Evolutionary conservation across 441 rosid genomes (phyloP), one percentile per base, ranked within the genome.

Genomic region (Populus tomentosa): DNA sequence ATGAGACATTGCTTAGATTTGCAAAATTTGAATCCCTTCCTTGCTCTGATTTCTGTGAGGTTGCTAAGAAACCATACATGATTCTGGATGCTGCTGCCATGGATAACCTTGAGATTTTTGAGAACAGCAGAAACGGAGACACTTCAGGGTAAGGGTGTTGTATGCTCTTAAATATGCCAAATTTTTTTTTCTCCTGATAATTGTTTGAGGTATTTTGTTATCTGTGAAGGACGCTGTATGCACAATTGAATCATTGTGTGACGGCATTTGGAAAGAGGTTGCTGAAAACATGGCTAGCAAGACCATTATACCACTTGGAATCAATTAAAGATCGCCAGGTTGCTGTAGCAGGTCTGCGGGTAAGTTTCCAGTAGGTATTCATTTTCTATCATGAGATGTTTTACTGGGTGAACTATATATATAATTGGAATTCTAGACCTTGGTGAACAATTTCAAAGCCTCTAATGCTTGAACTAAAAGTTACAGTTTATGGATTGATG

Each of bases 61-160:
- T 86, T 84, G 83, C 88, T 70, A 87, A 85, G 88, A 92, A 88
- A 78, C 90, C 94, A 59, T 90, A 94, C 83, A 88, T 94, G 93
- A 87, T 94, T 86, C 97, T 97, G 77, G 98, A 97, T 92, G 98
- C 99, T 80, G 89, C 98, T 79, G 98, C 98, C 69, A 81, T 97
- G 59, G 99, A 97, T 82, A 97, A 94, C 90, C 98, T 97, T 78
- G 99, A 97, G 86, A 87, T 97, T 84, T 97, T 94, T 87, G 98
- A 97, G 90, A 97, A 97, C 87, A 92, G 86, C 87, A 85, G 85
- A 88, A 91, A 90, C 77, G 98, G 98, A 77, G 94, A 89, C 80
- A 71, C 88, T 76, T 89, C 92, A 21, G 97, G 99, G 98, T 95
- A 89, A 79, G 78, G 68, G 75, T 77, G 32, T 77, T 75, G 68